These are phyloP conservation scores for Trametes sanguinea DNA, from an alignment of 768 basidiomycete species.

Conservation along the genomic window DNA sequence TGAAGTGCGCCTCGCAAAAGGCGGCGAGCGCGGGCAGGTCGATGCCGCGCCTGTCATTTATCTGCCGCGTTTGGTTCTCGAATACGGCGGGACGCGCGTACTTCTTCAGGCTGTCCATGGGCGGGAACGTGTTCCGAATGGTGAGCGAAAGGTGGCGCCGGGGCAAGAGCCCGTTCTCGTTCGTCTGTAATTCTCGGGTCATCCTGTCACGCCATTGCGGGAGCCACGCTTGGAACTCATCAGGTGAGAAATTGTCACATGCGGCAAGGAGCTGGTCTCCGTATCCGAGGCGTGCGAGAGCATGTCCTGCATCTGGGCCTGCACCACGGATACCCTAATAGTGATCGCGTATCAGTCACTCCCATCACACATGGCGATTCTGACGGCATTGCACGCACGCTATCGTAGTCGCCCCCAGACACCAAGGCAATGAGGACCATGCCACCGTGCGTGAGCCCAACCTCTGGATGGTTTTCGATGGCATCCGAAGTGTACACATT, in stretches of 20 bases:
- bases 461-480: slow-evolving; percentile 27
- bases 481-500: slow-evolving; percentile 29
- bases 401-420: slow-evolving; percentile 40
- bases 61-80: neutral
- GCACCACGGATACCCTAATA: neutral
- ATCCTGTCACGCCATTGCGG: slow-evolving; percentile 29
- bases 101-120: slow-evolving; percentile 24
- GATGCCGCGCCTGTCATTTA: slow-evolving; percentile 27
- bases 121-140: slow-evolving; percentile 27
- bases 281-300: slow-evolving; percentile 31
- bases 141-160: slow-evolving; percentile 14
- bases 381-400: slow-evolving; percentile 22
- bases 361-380: slow-evolving; percentile 10
- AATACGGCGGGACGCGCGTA: slow-evolving; percentile 25
- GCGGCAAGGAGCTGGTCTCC: slow-evolving; percentile 31
- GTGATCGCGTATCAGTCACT: too few species aligned
- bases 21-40: slow-evolving; percentile 26
- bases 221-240: slow-evolving; percentile 25
- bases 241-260: slow-evolving; percentile 14
- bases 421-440: slow-evolving; percentile 39
- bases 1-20: too few species aligned
- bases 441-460: slow-evolving; percentile 33
- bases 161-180: slow-evolving; percentile 27
- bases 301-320: slow-evolving; percentile 27
- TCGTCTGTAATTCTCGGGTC: slow-evolving; percentile 31